Evolutionary conservation across 2,329 filamentous ascomycete genomes (phyloP).

Genomic region (Aphanoascus verrucosus): DNA sequence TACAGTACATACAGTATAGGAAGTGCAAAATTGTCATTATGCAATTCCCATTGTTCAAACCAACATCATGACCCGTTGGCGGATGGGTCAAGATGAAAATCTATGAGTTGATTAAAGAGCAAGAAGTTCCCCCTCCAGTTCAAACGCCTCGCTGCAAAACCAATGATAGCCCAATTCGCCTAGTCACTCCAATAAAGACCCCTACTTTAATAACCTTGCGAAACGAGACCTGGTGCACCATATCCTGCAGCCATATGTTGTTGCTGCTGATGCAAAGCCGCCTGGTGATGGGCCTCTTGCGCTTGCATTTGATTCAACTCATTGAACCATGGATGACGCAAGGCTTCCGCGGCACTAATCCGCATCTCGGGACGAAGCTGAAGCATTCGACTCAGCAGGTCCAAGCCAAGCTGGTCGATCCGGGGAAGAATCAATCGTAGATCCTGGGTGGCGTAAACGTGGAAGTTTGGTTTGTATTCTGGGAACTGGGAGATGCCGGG

Average conservation of each 20-base stretch:
- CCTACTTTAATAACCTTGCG: constrained; percentile 14
- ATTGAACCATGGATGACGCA: constrained; percentile 87
- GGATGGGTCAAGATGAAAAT: too few relatives aligned
- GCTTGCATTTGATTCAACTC: constrained; percentile 47
- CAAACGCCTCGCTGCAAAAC: constrained; percentile 7
- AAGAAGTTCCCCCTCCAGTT: neutral
- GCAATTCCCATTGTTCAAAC: too few relatives aligned
- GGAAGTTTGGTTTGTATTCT: constrained; percentile 95
- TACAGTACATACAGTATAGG: too few relatives aligned
- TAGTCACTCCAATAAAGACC: neutral
- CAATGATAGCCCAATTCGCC: neutral
- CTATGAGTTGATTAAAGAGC: neutral
- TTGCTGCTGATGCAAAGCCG: constrained; percentile 26
- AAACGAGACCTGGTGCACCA: constrained; percentile 27
- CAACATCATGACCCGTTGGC: too few relatives aligned
- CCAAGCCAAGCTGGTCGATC: constrained; percentile 77
- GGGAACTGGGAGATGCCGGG: constrained; percentile 88
- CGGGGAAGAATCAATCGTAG: constrained; percentile 76
- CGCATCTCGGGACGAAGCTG: constrained; percentile 86
- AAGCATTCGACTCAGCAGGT: constrained; percentile 80
- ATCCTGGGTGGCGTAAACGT: constrained; percentile 88
- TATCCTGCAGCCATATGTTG: constrained; percentile 30
- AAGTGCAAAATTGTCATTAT: too few relatives aligned
- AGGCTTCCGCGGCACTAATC: constrained; percentile 73
- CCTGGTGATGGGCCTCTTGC: constrained; percentile 33